Conservation (phyloP, 331 rosid species). For the Prunus yedoensis region DNA sequence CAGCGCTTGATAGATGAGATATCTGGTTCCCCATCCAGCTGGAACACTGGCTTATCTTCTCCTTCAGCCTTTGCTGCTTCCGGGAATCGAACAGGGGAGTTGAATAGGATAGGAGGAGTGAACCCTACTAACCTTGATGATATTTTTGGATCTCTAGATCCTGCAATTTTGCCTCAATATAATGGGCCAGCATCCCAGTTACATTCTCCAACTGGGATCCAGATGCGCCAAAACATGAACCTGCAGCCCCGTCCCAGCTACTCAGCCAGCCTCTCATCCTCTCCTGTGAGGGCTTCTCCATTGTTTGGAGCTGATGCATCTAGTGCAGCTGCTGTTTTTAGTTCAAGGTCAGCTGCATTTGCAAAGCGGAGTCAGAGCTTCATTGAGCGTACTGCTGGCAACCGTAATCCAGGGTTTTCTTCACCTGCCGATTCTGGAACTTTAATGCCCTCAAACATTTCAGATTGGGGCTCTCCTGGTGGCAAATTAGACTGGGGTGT, state of each 20-base stretch:
- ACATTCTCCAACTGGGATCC: constrained; percentile 54
- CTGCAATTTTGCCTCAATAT: constrained; percentile 50
- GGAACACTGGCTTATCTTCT: constrained; percentile 49
- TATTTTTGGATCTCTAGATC: constrained; percentile 48
- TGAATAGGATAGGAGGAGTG: constrained; percentile 46
- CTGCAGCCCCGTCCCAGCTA: constrained; percentile 50
- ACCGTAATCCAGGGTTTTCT: constrained; percentile 43
- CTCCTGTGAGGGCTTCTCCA: constrained; percentile 51
- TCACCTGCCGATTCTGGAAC: constrained; percentile 39
- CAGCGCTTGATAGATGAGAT: constrained; percentile 55
- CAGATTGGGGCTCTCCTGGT: constrained; percentile 72
- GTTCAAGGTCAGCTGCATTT: constrained; percentile 55
- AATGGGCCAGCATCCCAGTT: constrained; percentile 53
- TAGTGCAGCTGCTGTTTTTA: constrained; percentile 37
- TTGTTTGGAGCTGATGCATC: constrained; percentile 39
- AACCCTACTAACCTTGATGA: constrained; percentile 67
- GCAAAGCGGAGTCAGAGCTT: constrained; percentile 68
- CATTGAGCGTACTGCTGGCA: constrained; percentile 45
- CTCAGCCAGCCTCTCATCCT: constrained; percentile 37
- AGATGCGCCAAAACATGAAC: constrained; percentile 47
- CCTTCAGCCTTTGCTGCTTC: constrained; percentile 41
- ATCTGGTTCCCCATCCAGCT: constrained; percentile 52
- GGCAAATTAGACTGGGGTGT: constrained; percentile 76
- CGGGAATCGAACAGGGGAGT: constrained; percentile 42
- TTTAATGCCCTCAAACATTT: constrained; percentile 33